Conservation (phyloP, 192 early-diverging fungal genomes). For the Endogone sp. region DNA sequence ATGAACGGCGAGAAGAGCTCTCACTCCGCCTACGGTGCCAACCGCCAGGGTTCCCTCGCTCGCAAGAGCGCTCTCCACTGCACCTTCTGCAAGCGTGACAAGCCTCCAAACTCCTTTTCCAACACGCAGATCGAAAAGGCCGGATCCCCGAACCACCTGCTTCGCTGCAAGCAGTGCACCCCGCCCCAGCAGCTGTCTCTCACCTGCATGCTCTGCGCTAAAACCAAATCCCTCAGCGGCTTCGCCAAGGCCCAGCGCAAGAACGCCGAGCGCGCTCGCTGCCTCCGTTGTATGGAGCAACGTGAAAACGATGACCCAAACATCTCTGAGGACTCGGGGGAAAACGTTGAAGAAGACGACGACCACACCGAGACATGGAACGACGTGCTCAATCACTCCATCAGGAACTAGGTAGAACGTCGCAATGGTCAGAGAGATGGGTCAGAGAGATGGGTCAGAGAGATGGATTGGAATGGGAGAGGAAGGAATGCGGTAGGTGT, state of each 20-base stretch:
- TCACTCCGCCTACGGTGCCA: not conserved
- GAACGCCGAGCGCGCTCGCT: slow-evolving; percentile 38
- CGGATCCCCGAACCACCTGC: slow-evolving; percentile 23
- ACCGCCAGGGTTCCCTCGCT: not conserved
- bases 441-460: too few species aligned
- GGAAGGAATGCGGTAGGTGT: too few species aligned
- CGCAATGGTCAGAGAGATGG: too few species aligned
- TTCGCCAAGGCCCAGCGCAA: slow-evolving; percentile 41
- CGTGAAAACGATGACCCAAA: slow-evolving; percentile 32
- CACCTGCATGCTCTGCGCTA: slow-evolving; percentile 39
- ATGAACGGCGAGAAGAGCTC: not conserved
- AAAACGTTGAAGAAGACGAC: slow-evolving; percentile 19
- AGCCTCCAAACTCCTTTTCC: slow-evolving; percentile 30
- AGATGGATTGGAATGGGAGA: too few species aligned
- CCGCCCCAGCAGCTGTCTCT: slow-evolving; percentile 17
- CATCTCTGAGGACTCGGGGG: slow-evolving; percentile 22
- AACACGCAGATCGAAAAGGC: slow-evolving; percentile 35
- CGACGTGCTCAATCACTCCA: not conserved
- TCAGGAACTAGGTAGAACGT: not conserved
- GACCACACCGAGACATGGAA: not conserved
- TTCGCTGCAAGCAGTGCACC: slow-evolving; percentile 38
- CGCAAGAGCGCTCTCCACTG: not conserved
- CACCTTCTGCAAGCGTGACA: slow-evolving; percentile 3
- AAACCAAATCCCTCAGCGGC: slow-evolving; percentile 17
- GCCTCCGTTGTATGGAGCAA: slow-evolving; percentile 35